Percentiles rank a stretch among this genome's conserved stretches.
phyloP scores from a whole-genome alignment of 1,284 basidiomycete species.

The Cutaneotrichosporon sp. region DNA sequence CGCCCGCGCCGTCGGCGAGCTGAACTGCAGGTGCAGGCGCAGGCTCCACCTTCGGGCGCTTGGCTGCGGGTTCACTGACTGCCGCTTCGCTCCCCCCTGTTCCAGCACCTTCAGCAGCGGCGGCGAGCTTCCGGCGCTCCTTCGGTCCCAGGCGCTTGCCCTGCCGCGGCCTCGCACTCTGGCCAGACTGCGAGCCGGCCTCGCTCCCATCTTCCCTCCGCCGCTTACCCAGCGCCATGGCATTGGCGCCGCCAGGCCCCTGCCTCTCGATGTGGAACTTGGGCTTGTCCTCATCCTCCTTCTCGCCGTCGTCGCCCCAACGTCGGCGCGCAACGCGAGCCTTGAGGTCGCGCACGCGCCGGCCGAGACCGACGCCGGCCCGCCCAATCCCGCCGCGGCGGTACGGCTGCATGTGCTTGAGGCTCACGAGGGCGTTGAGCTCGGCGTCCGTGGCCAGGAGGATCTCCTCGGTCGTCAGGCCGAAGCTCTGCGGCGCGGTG shows the following conservation, averaged over 20 bases:
- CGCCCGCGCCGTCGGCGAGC: conserved; percentile 4
- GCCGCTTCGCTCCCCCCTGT: conserved; percentile 5
- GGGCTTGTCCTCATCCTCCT: conserved; percentile 6
- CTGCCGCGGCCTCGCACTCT: too few species aligned
- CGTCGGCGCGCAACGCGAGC: conserved; percentile 53
- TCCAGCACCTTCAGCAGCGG: conserved; percentile 6
- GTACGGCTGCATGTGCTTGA: conserved; percentile 90
- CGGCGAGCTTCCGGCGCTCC: conserved; percentile 40
- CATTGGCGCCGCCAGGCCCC: conserved; percentile 13
- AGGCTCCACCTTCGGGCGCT: conserved; percentile 9
- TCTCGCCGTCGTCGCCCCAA: conserved; percentile 50
- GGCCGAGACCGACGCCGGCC: conserved; percentile 60
- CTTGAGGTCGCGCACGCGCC: conserved; percentile 71
- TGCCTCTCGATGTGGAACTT: background rate
- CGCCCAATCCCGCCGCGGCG: conserved; percentile 53
- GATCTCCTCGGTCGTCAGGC: conserved; percentile 79
- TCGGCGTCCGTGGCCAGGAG: conserved; percentile 88
- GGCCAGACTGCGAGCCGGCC: too few species aligned
- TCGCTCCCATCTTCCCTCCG: conserved; percentile 13
- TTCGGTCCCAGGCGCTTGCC: conserved; percentile 51
- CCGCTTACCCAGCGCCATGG: conserved; percentile 13
- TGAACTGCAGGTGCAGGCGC: background rate
- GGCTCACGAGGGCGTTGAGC: conserved; percentile 80
- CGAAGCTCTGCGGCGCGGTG: conserved; percentile 64
- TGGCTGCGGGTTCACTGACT: conserved; percentile 5